Evolutionary conservation across 2,329 filamentous ascomycete genomes (phyloP).

Genomic region (Trichoderma guizhouense): DNA sequence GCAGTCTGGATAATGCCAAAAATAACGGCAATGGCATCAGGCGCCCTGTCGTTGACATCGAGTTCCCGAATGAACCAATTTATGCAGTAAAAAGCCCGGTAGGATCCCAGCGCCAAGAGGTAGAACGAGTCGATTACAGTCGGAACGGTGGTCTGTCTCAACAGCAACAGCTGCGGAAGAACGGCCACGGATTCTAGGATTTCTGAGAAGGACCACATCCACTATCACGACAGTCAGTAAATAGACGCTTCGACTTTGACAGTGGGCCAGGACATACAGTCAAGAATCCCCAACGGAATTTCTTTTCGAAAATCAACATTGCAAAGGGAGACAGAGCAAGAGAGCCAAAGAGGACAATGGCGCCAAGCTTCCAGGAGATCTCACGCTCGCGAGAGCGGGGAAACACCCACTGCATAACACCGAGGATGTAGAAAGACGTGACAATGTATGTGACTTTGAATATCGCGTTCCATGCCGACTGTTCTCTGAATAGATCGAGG

Average conservation of each 20-base stretch:
- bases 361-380: constrained; percentile 88
- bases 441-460: constrained; percentile 89
- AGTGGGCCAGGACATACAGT: constrained; percentile 40
- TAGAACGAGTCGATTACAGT: constrained; percentile 98
- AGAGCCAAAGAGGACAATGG: constrained; percentile 63
- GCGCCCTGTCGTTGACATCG: constrained; percentile 55
- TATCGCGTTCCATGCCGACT: constrained; percentile 64
- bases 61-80: constrained; percentile 79
- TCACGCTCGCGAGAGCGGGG: constrained; percentile 87
- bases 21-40: constrained; percentile 71
- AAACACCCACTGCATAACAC: constrained; percentile 80
- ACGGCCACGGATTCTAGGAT: constrained; percentile 90
- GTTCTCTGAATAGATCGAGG: constrained; percentile 69
- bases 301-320: constrained; percentile 62
- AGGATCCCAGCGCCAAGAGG: constrained; percentile 79
- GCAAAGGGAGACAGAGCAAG: constrained; percentile 68
- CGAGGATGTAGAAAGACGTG: constrained; percentile 81
- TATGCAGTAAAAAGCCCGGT: constrained; percentile 83
- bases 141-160: constrained; percentile 91
- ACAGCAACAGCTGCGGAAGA: constrained; percentile 83
- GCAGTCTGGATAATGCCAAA: constrained; percentile 88
- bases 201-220: constrained; percentile 83
- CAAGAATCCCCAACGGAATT: constrained; percentile 43
- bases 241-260: not conserved
- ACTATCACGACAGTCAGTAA: constrained; percentile 45